phyloP scores from a whole-genome alignment of 1,284 basidiomycete species.

The Ganoderma leucocontextum region DNA sequence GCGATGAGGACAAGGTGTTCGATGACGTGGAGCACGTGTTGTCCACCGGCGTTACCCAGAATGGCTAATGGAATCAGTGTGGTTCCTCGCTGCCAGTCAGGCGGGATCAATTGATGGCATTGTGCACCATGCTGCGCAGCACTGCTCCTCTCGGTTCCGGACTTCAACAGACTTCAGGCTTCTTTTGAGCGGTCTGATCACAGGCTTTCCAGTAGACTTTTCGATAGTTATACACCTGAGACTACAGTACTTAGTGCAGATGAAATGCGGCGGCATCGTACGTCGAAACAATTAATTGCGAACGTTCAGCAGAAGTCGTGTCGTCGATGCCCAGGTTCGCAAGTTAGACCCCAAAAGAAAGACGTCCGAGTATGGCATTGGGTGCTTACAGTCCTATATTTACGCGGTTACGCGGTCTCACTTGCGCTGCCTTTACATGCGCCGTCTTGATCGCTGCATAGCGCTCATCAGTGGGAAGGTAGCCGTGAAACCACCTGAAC shows the following conservation, averaged over 20 bases:
- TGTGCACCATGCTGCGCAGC: not conserved
- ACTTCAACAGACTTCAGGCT: not conserved
- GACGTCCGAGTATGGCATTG: not conserved
- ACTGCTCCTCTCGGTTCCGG: not conserved
- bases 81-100: not conserved
- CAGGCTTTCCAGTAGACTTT: not conserved
- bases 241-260: no score
- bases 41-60: not conserved
- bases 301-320: no score
- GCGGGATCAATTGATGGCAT: not conserved
- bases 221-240: not conserved
- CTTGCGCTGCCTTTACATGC: not conserved
- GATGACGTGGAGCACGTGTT: not conserved
- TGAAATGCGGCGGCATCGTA: not conserved
- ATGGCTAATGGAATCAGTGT: not conserved
- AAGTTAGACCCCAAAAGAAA: not conserved
- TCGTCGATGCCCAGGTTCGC: no score
- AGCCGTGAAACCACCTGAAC: not conserved
- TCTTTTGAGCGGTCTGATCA: not conserved
- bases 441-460: not conserved
- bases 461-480: not conserved
- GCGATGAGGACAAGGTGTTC: not conserved
- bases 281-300: no score
- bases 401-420: not conserved
- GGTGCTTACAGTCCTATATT: not conserved